Evolutionary conservation across 140 eudicot genomes (phyloP), one percentile per base, ranked within the genome.

Genomic region (Oenanthe javanica): DNA sequence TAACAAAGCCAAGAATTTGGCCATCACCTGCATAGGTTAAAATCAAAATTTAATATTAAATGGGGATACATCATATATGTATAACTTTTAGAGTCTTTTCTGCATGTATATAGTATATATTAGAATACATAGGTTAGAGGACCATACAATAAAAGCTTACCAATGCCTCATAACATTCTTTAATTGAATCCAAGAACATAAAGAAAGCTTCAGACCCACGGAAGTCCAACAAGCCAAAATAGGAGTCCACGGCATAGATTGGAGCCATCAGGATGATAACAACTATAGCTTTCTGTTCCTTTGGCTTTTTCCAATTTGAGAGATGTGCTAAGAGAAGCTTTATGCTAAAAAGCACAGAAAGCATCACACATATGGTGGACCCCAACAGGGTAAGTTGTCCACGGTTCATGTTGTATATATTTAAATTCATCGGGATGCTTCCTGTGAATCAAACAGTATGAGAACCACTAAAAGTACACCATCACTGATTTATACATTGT

Each of bases 141-240:
- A 79, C 15, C 23, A 76, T 59, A 14, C 72, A 4, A 36, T 71
- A 27, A 79, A 27, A 7, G 63, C 92, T 88, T 69, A 91, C 98
- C 89, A 93, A 78, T 81, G 90, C 98, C 90, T 93, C 97, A 46
- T 93, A 93, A 83, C 98, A 93, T 87, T 93, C 98, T 77, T 93
- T 93, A 81, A 93, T 43, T 16, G 97, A 90, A 36, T 93, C 98
- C 92, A 93, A 84, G 84, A 93, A 85, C 86, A 90, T 77, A 80
- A 93, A 92, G 81, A 93, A 93, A 40, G 96, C 70, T 82, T 86
- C 85, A 52, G 97, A 90, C 16, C 98, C 97, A 43, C 85, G 90
- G 74, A 88, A 63, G 87, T 90, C 98, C 70, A 90, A 69, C 83
- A 93, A 85, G 49, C 98, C 98, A 52, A 90, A 88, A 71, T 80